These are phyloP conservation scores for Vigna unguiculata DNA, from an alignment of 306 rosid species.

Conservation along the genomic window DNA sequence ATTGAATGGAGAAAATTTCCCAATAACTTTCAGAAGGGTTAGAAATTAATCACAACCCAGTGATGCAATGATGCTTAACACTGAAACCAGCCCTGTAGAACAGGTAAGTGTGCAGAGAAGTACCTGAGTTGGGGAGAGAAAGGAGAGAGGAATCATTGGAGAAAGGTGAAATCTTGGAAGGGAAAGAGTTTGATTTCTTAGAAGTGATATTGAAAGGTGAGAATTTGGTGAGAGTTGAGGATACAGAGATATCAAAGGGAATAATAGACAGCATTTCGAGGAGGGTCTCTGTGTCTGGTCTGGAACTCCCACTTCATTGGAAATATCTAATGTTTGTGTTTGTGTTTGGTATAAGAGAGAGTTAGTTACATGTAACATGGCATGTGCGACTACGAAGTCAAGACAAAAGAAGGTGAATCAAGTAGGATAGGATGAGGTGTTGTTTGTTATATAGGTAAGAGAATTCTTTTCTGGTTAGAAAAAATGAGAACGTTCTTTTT, in stretches of 20 bases:
- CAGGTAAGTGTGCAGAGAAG: neutral
- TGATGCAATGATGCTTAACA: neutral
- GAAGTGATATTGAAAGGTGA: conserved; percentile 45
- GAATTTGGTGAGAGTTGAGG: conserved; percentile 55
- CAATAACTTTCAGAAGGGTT: neutral
- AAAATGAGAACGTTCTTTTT: no score
- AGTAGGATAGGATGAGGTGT: no score
- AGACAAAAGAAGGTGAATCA: no score
- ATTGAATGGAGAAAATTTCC: neutral
- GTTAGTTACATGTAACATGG: no score
- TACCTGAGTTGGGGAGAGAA: conserved; percentile 67
- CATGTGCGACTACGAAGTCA: no score
- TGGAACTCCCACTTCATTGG: conserved; percentile 18
- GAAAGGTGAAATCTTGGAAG: conserved; percentile 52
- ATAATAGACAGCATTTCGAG: conserved; percentile 66
- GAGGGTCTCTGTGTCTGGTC: conserved; percentile 33
- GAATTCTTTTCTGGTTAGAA: no score
- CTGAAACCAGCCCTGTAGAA: neutral
- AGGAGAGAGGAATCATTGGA: conserved; percentile 48
- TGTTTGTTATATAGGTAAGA: no score
- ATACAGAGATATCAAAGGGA: conserved; percentile 58
- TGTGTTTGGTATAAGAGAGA: neutral
- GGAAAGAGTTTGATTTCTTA: conserved; percentile 51
- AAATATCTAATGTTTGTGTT: conserved; percentile 28
- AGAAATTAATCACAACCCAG: neutral